Conservation (phyloP, 495 filamentous ascomycete genomes). For the Oidiodendron maius region DNA sequence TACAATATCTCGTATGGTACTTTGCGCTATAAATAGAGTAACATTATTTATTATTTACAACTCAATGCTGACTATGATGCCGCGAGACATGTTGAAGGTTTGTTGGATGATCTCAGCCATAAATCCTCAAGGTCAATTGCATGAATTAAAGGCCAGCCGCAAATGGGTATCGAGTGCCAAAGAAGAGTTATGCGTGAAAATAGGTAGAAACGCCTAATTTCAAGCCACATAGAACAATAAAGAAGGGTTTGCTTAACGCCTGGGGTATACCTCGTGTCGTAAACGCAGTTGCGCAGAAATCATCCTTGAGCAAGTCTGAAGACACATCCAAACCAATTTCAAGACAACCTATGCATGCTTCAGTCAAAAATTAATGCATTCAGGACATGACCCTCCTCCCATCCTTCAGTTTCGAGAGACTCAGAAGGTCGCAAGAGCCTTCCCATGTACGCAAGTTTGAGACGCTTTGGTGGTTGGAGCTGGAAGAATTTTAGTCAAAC, state of each 20-base stretch:
- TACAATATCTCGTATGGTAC: too few relatives aligned
- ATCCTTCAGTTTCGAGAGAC: constrained; percentile 62
- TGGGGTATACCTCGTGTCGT: background rate
- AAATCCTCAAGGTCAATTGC: too few relatives aligned
- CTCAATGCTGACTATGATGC: too few relatives aligned
- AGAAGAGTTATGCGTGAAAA: background rate
- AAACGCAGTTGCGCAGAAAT: background rate
- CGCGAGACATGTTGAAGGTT: too few relatives aligned
- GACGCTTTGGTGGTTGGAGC: constrained; percentile 43
- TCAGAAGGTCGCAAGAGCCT: constrained; percentile 65
- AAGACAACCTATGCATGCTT: background rate
- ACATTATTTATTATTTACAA: too few relatives aligned
- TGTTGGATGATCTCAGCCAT: too few relatives aligned
- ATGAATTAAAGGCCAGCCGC: background rate
- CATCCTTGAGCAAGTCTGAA: background rate
- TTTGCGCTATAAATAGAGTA: too few relatives aligned
- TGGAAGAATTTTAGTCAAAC: constrained; percentile 22
- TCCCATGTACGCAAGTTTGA: constrained; percentile 74
- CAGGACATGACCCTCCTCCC: constrained; percentile 68
- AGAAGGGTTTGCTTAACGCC: background rate
- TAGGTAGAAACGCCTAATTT: too few relatives aligned
- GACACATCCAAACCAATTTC: background rate
- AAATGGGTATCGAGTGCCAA: background rate
- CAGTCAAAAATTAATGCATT: constrained; percentile 46
- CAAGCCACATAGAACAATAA: too few relatives aligned